Evolutionary conservation across 305 asterid species (phyloP).

Genomic region (Rubia tinctorum): DNA sequence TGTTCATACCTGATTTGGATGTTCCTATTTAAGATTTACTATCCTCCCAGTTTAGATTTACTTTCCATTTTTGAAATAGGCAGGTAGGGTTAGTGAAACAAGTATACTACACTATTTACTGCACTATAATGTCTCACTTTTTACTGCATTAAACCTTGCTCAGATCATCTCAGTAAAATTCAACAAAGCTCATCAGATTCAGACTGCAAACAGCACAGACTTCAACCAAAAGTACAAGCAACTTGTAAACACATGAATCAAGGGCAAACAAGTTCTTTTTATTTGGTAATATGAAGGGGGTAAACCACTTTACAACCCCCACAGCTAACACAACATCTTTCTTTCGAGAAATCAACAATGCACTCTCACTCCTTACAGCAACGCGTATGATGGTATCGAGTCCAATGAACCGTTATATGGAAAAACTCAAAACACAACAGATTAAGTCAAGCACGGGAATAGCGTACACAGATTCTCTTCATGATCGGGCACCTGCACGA

Average conservation of each 20-base stretch:
- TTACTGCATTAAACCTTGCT: too few relatives aligned
- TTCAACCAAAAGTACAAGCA: neutral
- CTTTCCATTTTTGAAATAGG: neutral
- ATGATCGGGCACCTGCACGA: conserved; percentile 82
- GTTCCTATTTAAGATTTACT: neutral
- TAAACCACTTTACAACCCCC: conserved; percentile 45
- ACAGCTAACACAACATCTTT: conserved; percentile 26
- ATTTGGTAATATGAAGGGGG: conserved; percentile 24
- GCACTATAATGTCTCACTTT: too few relatives aligned
- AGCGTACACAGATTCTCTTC: conserved; percentile 77
- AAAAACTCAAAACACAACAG: conserved; percentile 21
- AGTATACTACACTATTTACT: too few relatives aligned
- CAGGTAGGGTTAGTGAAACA: neutral
- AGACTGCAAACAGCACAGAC: neutral
- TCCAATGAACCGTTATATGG: conserved; percentile 40
- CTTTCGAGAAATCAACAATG: conserved; percentile 19
- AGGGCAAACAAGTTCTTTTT: conserved; percentile 13
- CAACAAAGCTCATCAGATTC: neutral
- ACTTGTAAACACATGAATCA: neutral
- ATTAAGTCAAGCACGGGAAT: conserved; percentile 38
- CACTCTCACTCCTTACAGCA: conserved; percentile 18
- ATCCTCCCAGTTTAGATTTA: too few relatives aligned
- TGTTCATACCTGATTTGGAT: too few relatives aligned
- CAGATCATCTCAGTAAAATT: neutral
- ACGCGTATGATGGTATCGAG: conserved; percentile 18